Evolutionary conservation across 116 monocot species (phyloP).

Genomic region (Zostera marina): DNA sequence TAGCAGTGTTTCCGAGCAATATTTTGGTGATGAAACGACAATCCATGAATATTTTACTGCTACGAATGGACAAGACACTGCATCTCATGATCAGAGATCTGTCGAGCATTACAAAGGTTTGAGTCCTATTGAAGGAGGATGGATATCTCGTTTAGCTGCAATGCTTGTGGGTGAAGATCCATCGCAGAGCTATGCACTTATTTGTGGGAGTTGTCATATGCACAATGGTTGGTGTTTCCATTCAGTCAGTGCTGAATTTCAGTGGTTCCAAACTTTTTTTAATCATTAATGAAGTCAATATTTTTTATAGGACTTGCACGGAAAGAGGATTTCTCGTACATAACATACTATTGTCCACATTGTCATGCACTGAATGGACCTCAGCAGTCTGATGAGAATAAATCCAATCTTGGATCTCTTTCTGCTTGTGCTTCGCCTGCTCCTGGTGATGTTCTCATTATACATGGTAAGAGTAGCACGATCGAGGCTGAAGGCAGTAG

Average conservation of each 20-base stretch:
- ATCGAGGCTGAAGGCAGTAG: slow-evolving; percentile 4
- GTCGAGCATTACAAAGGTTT: slow-evolving; percentile 46
- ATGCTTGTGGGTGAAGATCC: slow-evolving; percentile 90
- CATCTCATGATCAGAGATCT: slow-evolving; percentile 14
- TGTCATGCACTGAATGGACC: slow-evolving; percentile 74
- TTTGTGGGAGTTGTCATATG: slow-evolving; percentile 77
- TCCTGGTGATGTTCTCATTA: slow-evolving; percentile 4
- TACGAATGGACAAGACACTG: slow-evolving; percentile 21
- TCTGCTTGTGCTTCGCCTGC: slow-evolving; percentile 12
- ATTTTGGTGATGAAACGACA: slow-evolving; percentile 21
- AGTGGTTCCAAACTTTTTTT: too few relatives aligned
- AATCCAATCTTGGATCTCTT: slow-evolving; percentile 8
- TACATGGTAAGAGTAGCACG: slow-evolving; percentile 5
- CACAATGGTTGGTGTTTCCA: slow-evolving; percentile 37
- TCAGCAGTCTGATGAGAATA: slow-evolving; percentile 21
- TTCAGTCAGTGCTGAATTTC: neutral
- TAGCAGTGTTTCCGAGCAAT: slow-evolving; percentile 1
- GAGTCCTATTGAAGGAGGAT: slow-evolving; percentile 37
- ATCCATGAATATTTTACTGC: slow-evolving; percentile 7
- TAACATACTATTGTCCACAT: slow-evolving; percentile 91
- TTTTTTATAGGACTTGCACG: slow-evolving; percentile 62
- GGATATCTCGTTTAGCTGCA: slow-evolving; percentile 61
- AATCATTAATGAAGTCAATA: neutral
- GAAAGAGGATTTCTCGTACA: slow-evolving; percentile 77
- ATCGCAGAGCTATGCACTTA: slow-evolving; percentile 76